Conservation (phyloP, 2,329 filamentous ascomycete species). For the Juglanconis sp. region DNA sequence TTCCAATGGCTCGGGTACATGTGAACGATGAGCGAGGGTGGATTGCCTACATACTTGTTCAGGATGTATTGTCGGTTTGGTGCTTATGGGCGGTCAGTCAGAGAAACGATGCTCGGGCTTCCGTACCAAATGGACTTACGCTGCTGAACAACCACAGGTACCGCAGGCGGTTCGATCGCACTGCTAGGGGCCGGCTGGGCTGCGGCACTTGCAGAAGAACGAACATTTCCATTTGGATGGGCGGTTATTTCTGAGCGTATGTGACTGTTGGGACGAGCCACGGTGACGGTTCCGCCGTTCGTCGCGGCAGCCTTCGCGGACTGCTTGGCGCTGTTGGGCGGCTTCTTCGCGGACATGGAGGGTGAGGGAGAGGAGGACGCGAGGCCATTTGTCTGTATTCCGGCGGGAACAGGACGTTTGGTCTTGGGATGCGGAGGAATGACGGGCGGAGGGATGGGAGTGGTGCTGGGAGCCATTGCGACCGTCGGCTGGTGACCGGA, state of each 20-base stretch:
- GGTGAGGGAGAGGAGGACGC: constrained; percentile 56
- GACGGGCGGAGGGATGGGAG: constrained; percentile 40
- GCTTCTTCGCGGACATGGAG: constrained; percentile 53
- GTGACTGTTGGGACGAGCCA: constrained; percentile 53
- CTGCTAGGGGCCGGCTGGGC: constrained; percentile 4
- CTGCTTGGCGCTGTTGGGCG: constrained; percentile 47
- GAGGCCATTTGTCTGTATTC: constrained; percentile 64
- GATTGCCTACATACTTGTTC: constrained; percentile 45
- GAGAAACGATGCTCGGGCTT: not conserved
- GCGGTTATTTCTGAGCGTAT: constrained; percentile 50
- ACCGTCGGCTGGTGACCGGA: not conserved
- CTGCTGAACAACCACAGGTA: constrained; percentile 41
- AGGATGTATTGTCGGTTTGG: constrained; percentile 37
- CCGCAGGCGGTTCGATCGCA: constrained; percentile 5
- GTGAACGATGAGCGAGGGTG: constrained; percentile 83
- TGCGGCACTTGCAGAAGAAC: constrained; percentile 12
- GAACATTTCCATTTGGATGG: constrained; percentile 9
- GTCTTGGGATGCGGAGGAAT: constrained; percentile 49
- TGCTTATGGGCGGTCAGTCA: constrained; percentile 9
- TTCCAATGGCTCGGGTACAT: constrained; percentile 82
- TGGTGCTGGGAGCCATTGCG: constrained; percentile 55
- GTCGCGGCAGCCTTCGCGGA: constrained; percentile 41
- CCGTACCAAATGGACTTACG: constrained; percentile 15
- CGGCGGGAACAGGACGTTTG: constrained; percentile 65
- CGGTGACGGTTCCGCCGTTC: constrained; percentile 43